phyloP scores from a whole-genome alignment of 2,329 filamentous ascomycete species.

The Penicillium sclerotigenum region DNA sequence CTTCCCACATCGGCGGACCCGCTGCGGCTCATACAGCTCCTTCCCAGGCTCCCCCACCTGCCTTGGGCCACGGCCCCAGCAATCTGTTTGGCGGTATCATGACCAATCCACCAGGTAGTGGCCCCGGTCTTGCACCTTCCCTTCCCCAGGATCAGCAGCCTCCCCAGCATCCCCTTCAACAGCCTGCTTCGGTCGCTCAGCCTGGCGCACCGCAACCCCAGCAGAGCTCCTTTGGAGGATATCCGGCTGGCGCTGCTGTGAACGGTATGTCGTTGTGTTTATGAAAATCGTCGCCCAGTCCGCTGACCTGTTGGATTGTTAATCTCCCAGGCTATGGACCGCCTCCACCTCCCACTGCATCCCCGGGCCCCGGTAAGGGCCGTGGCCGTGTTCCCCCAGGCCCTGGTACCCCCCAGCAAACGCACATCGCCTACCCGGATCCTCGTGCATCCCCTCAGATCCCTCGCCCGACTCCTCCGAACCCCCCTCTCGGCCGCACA shows the following conservation, averaged over 20 bases:
- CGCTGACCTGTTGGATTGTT: slow-evolving; percentile 49
- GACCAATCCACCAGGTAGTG: slow-evolving; percentile 81
- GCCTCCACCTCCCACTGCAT: slow-evolving; percentile 80
- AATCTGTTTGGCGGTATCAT: slow-evolving; percentile 96
- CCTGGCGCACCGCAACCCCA: slow-evolving; percentile 69
- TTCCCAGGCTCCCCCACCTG: slow-evolving; percentile 76
- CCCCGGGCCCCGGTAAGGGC: slow-evolving; percentile 77
- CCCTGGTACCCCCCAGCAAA: slow-evolving; percentile 88
- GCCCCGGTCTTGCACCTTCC: slow-evolving; percentile 76
- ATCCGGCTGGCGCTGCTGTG: slow-evolving; percentile 61
- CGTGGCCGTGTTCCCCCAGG: slow-evolving; percentile 61
- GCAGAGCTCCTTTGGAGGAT: slow-evolving; percentile 65
- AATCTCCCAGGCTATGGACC: slow-evolving; percentile 64
- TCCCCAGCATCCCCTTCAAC: slow-evolving; percentile 58
- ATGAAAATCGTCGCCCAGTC: slow-evolving; percentile 29
- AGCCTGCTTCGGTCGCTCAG: slow-evolving; percentile 55
- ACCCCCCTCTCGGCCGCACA: slow-evolving; percentile 40
- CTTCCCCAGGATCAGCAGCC: slow-evolving; percentile 64
- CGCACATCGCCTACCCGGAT: slow-evolving; percentile 81
- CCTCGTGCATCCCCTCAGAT: slow-evolving; percentile 81
- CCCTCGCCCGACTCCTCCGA: slow-evolving; percentile 72
- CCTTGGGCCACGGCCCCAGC: slow-evolving; percentile 81
- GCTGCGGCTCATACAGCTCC: slow-evolving; percentile 75
- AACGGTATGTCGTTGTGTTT: slow-evolving; percentile 53
- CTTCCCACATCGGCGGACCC: slow-evolving; percentile 62